Evolutionary conservation across 768 basidiomycete species (phyloP).

Genomic region (Boletus pseudopeckii): DNA sequence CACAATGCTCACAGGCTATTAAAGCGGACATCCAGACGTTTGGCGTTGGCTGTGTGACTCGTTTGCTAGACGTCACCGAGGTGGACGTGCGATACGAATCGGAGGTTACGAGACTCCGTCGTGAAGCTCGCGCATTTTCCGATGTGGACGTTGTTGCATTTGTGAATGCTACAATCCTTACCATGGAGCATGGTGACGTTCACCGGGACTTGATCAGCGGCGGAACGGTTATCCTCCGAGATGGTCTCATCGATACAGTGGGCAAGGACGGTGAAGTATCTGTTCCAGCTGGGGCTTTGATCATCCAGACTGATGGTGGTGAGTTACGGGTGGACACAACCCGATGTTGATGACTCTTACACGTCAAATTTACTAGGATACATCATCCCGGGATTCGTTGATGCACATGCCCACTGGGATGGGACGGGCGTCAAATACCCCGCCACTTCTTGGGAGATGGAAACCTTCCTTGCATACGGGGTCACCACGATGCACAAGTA

Average conservation of each 20-base stretch:
- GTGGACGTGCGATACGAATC: constrained; percentile 58
- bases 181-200: constrained; percentile 57
- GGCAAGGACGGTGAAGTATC: constrained; percentile 33
- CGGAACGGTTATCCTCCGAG: constrained; percentile 51
- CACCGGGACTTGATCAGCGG: constrained; percentile 48
- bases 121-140: constrained; percentile 38
- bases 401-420: constrained; percentile 74
- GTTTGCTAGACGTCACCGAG: constrained; percentile 54
- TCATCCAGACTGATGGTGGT: constrained; percentile 65
- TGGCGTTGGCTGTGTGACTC: constrained; percentile 60
- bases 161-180: constrained; percentile 65
- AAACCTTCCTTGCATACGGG: constrained; percentile 73
- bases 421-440: constrained; percentile 54
- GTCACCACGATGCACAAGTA: constrained; percentile 78
- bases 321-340: constrained; percentile 10
- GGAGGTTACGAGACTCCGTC: constrained; percentile 56
- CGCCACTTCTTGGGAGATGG: constrained; percentile 68
- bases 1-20: constrained; percentile 47
- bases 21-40: constrained; percentile 49
- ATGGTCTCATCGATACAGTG: constrained; percentile 56
- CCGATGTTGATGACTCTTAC: background rate
- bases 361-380: constrained; percentile 40
- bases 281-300: constrained; percentile 38
- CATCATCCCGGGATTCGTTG: constrained; percentile 69
- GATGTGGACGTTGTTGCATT: constrained; percentile 49